A percentile compares a stretch with the other conserved stretches of the same genome.
Conservation (phyloP, 352 stramenopile species). For the Phytophthora pseudosyringae region DNA sequence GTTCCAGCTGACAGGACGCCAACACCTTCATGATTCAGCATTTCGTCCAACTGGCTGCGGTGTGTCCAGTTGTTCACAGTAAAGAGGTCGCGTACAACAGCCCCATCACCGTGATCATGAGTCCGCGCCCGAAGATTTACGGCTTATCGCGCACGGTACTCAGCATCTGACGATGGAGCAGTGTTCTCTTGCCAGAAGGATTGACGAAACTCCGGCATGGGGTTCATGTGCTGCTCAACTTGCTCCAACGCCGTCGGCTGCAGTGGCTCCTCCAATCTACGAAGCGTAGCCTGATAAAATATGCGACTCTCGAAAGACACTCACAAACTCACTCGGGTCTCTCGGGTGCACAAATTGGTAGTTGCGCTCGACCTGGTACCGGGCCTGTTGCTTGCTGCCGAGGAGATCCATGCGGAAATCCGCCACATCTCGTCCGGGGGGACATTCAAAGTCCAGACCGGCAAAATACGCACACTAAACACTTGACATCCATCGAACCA, state of each 20-base stretch:
- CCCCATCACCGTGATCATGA: conserved; percentile 50
- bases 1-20: conserved; percentile 17
- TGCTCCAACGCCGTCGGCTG: conserved; percentile 27
- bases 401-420: conserved; percentile 22
- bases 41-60: conserved; percentile 19
- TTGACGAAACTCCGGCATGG: conserved; percentile 44
- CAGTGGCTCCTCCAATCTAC: conserved; percentile 60
- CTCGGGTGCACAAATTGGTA: conserved; percentile 19
- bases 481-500: too few relatives aligned
- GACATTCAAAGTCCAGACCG: conserved; percentile 29
- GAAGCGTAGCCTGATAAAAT: conserved; percentile 45
- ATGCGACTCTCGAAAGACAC: conserved; percentile 42
- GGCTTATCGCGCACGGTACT: conserved; percentile 53
- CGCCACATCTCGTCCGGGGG: conserved; percentile 28
- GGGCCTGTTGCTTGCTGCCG: background rate
- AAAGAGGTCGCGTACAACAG: conserved; percentile 43
- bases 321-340: conserved; percentile 44
- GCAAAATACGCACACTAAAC: conserved; percentile 27
- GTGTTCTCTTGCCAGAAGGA: conserved; percentile 26
- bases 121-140: conserved; percentile 42
- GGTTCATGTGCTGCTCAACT: conserved; percentile 81
- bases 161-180: conserved; percentile 55
- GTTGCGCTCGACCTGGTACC: conserved; percentile 2
- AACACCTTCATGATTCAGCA: conserved; percentile 28
- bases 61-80: too few relatives aligned